A percentile compares a stretch with the other conserved stretches of the same genome.
These are phyloP conservation scores for Colletotrichum tamarilloi DNA, from an alignment of 2,329 filamentous ascomycete genomes.

Conservation along the genomic window DNA sequence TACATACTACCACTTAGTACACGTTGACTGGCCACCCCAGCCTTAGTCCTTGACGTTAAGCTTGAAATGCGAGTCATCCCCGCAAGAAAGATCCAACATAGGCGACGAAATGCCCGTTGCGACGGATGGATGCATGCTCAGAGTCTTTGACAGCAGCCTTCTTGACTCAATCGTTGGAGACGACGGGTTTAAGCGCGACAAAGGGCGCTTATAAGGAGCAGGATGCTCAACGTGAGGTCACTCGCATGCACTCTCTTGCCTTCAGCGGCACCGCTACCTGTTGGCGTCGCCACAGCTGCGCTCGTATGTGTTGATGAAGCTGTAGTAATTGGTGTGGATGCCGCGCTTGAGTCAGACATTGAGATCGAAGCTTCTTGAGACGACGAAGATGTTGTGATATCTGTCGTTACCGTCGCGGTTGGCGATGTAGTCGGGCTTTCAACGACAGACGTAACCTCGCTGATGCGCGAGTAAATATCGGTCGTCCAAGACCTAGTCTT, in stretches of 20 bases:
- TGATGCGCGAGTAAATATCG: neutral
- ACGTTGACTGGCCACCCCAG: neutral
- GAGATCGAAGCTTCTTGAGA: neutral
- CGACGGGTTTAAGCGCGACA: neutral
- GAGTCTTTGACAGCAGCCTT: neutral
- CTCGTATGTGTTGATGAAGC: neutral
- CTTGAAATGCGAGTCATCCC: neutral
- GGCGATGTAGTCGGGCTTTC: neutral
- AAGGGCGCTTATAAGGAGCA: neutral
- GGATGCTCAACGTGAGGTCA: neutral
- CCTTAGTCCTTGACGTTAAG: neutral
- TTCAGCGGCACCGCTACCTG: neutral
- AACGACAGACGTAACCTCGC: neutral
- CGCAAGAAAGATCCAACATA: neutral
- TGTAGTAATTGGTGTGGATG: neutral
- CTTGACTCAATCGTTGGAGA: neutral
- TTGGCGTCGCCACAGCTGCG: neutral
- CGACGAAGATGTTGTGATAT: neutral
- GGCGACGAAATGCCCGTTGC: neutral
- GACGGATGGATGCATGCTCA: neutral
- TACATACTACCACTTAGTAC: neutral
- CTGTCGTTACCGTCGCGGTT: neutral
- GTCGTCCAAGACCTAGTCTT: slow-evolving; percentile 1
- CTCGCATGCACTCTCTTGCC: neutral
- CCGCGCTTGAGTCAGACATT: neutral